Conservation (phyloP, 768 basidiomycete species). For the Kwoniella europaea region DNA sequence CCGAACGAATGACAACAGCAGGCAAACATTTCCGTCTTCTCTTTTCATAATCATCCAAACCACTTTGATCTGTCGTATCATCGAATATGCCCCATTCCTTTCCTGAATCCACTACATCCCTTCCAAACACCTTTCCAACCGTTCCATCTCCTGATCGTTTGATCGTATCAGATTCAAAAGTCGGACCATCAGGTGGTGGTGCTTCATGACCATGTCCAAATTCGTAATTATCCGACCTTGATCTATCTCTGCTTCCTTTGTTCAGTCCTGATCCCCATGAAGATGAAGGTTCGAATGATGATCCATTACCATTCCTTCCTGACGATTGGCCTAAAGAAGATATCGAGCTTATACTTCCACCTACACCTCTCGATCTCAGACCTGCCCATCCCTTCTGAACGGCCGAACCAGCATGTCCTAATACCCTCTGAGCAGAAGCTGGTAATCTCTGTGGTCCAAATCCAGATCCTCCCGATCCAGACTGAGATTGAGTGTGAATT, state of each 20-base stretch:
- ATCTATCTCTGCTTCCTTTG: constrained; percentile 27
- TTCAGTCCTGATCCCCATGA: constrained; percentile 32
- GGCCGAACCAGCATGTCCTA: constrained; percentile 49
- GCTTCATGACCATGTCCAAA: constrained; percentile 12
- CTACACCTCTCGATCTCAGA: constrained; percentile 42
- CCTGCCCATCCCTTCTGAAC: constrained; percentile 54
- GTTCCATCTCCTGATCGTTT: constrained; percentile 25
- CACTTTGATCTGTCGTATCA: constrained; percentile 19
- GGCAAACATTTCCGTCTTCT: constrained; percentile 45
- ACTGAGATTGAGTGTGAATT: constrained; percentile 20
- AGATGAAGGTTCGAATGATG: constrained; percentile 5
- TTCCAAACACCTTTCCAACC: constrained; percentile 48
- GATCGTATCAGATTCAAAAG: constrained; percentile 32
- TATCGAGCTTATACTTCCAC: constrained; percentile 42
- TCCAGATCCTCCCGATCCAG: constrained; percentile 19
- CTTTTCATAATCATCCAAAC: constrained; percentile 26
- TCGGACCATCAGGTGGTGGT: constrained; percentile 35
- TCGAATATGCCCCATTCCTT: constrained; percentile 41
- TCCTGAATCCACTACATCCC: constrained; percentile 43
- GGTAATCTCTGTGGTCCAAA: constrained; percentile 34
- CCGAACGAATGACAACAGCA: constrained; percentile 48
- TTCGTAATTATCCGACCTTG: constrained; percentile 31
- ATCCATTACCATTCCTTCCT: neutral
- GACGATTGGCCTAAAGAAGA: constrained; percentile 29
- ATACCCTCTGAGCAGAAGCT: constrained; percentile 38